Conservation (phyloP, 2,329 filamentous ascomycete genomes). For the Aureobasidium sp. region DNA sequence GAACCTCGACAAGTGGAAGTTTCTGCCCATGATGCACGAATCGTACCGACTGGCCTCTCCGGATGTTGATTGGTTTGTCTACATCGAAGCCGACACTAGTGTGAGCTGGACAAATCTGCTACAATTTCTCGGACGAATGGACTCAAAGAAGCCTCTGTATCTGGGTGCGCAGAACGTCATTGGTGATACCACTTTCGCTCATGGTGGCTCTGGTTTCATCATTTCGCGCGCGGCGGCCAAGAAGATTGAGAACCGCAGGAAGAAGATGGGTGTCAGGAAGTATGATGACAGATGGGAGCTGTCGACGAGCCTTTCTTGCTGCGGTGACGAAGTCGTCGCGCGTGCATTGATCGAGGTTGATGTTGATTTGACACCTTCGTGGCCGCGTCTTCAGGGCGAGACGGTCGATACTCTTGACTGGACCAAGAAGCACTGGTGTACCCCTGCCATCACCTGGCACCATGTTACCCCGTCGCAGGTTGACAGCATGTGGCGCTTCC, state of each 20-base stretch:
- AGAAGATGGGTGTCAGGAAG: constrained; percentile 1
- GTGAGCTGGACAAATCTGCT: constrained; percentile 38
- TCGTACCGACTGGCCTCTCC: constrained; percentile 38
- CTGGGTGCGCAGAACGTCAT: constrained; percentile 36
- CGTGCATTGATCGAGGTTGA: constrained; percentile 38
- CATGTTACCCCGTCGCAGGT: constrained; percentile 23
- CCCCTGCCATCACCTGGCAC: constrained; percentile 31
- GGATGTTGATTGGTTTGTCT: constrained; percentile 46
- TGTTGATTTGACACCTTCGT: constrained; percentile 34
- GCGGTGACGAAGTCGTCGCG: constrained; percentile 45
- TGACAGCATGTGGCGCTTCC: constrained; percentile 26
- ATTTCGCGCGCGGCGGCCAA: constrained; percentile 33
- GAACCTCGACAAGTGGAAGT: constrained; percentile 50
- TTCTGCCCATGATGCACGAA: constrained; percentile 46
- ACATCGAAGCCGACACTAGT: constrained; percentile 49
- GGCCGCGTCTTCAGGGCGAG: constrained; percentile 37
- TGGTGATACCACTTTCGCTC: constrained; percentile 33
- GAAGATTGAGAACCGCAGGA: constrained; percentile 8
- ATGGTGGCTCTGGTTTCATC: constrained; percentile 40
- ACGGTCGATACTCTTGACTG: constrained; percentile 33
- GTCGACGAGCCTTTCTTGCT: constrained; percentile 40
- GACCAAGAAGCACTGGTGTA: constrained; percentile 33
- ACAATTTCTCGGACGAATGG: constrained; percentile 41
- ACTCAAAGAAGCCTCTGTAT: constrained; percentile 38
- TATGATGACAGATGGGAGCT: constrained; percentile 32